These are phyloP conservation scores for Suillus lakei DNA, from an alignment of 768 basidiomycete genomes.

Conservation along the genomic window DNA sequence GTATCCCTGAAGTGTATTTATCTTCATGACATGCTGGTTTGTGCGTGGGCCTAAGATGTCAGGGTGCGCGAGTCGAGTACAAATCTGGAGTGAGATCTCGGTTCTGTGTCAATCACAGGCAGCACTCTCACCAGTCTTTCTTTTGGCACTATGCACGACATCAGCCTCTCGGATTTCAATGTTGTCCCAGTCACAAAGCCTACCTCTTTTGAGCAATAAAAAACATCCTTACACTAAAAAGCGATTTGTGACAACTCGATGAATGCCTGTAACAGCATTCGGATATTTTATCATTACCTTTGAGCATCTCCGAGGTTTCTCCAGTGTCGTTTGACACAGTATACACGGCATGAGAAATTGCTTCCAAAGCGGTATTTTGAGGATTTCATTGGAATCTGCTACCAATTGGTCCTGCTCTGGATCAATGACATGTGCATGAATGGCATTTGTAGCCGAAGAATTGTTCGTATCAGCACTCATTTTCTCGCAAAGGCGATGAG, in stretches of 20 bases:
- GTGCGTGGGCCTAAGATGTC: not conserved
- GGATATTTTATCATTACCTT: not conserved
- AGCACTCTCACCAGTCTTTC: not conserved
- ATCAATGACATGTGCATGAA: no score
- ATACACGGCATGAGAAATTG: no score
- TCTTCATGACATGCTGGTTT: not conserved
- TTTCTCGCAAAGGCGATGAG: not conserved
- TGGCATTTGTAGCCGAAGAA: not conserved
- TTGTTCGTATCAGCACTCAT: not conserved
- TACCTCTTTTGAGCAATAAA: not conserved
- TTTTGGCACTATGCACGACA: slow-evolving; percentile 6
- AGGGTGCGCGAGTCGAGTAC: not conserved
- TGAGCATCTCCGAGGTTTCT: not conserved
- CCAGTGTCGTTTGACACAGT: not conserved
- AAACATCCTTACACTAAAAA: not conserved
- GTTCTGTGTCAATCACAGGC: not conserved
- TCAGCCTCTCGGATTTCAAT: no score
- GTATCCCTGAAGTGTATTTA: not conserved
- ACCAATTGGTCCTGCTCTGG: no score
- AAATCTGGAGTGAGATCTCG: not conserved
- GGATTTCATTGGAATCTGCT: not conserved
- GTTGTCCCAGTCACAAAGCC: no score
- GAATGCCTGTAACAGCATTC: not conserved
- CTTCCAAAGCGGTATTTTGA: no score
- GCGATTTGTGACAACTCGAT: not conserved